Percentiles rank a stretch among this genome's conserved stretches.
Conservation (phyloP, 208 protist species). For the Trypanosoma vivax region DNA sequence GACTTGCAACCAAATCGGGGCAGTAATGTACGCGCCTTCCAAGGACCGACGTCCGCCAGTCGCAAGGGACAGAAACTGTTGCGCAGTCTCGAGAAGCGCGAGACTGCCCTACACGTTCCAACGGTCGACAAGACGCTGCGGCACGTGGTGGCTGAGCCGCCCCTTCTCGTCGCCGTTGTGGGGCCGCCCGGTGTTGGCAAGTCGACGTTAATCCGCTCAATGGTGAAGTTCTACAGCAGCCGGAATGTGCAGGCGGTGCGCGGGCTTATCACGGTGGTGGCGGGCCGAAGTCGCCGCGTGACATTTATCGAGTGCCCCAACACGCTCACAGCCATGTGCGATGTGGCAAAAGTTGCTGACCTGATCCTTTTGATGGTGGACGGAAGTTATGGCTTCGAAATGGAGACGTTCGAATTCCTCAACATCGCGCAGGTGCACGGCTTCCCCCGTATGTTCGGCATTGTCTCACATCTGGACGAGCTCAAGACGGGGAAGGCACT, state of each 20-base stretch:
- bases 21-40: constrained; percentile 90
- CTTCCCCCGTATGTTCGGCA: constrained; percentile 98
- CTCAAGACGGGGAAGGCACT: constrained; percentile 95
- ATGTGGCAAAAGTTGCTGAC: constrained; percentile 97
- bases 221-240: constrained; percentile 98
- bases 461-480: constrained; percentile 98
- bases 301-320: constrained; percentile 99
- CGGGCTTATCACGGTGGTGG: constrained; percentile 97
- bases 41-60: constrained; percentile 46
- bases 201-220: constrained; percentile 95
- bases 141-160: constrained; percentile 86
- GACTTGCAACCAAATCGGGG: constrained; percentile 87
- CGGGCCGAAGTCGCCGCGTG: constrained; percentile 88
- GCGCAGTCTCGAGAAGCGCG: constrained; percentile 81
- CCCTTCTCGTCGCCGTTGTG: constrained; percentile 94
- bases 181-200: constrained; percentile 96
- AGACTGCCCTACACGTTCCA: constrained; percentile 77
- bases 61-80: constrained; percentile 80
- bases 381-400: constrained; percentile 98
- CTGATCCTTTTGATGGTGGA: constrained; percentile 97
- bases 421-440: constrained; percentile 98
- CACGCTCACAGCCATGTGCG: constrained; percentile 98
- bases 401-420: constrained; percentile 99
- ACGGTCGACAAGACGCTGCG: constrained; percentile 82
- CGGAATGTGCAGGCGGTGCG: constrained; percentile 91